These are phyloP conservation scores for Aphanomyces cochlioides DNA, from an alignment of 352 stramenopile genomes.

Conservation along the genomic window DNA sequence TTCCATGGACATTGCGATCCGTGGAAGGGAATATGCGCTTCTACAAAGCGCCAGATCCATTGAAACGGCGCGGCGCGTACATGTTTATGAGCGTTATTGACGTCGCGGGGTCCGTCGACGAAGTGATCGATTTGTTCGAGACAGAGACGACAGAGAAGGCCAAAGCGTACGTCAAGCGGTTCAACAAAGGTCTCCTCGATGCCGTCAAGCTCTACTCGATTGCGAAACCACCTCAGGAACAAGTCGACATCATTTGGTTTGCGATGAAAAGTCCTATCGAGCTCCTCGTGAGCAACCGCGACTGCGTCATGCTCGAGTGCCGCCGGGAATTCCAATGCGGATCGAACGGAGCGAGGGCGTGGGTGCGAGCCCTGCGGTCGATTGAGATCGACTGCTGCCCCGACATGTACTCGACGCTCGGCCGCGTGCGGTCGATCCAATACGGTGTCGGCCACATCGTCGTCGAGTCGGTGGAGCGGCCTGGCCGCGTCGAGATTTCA, in stretches of 20 bases:
- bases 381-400: neutral
- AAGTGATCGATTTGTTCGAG: too few species aligned
- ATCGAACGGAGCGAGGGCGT: neutral
- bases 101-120: neutral
- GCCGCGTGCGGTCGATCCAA: neutral
- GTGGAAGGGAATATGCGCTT: neutral
- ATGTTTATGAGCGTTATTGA: slow-evolving; percentile 1
- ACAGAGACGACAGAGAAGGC: too few species aligned
- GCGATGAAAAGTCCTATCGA: neutral
- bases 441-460: neutral
- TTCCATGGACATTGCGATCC: neutral
- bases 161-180: too few species aligned
- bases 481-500: neutral
- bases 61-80: neutral
- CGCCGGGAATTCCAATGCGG: neutral
- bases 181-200: too few species aligned
- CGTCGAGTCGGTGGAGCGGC: neutral
- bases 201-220: too few species aligned
- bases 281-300: neutral
- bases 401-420: neutral
- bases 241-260: neutral
- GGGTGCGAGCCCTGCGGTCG: neutral
- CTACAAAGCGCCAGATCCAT: neutral
- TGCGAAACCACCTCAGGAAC: neutral
- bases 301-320: neutral